phyloP scores from a whole-genome alignment of 2,329 filamentous ascomycete genomes.

The Lasiodiplodia gonubiensis region DNA sequence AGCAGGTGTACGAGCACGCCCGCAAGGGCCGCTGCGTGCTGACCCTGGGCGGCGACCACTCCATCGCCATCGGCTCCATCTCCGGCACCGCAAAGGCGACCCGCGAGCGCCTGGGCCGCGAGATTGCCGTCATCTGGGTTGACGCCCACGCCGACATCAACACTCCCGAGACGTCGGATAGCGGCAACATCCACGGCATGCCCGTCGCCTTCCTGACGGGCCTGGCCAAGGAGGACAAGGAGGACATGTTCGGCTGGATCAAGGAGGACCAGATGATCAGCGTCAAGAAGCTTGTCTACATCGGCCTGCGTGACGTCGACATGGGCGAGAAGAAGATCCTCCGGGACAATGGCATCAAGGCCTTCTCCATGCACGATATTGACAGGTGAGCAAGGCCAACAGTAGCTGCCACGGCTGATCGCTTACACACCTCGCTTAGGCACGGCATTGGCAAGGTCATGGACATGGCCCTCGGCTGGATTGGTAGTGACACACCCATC shows the following conservation, averaged over 20 bases:
- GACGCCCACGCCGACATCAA: conserved; percentile 99
- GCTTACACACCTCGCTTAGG: conserved; percentile 51
- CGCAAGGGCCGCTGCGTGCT: conserved; percentile 83
- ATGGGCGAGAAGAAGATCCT: conserved; percentile 91
- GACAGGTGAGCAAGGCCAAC: conserved; percentile 68
- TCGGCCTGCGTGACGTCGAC: conserved; percentile 92
- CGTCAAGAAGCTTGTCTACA: conserved; percentile 90
- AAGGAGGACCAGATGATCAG: conserved; percentile 72
- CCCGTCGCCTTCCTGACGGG: conserved; percentile 91
- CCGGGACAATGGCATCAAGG: conserved; percentile 86
- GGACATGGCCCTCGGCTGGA: conserved; percentile 97
- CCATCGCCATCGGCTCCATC: conserved; percentile 92
- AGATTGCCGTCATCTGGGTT: conserved; percentile 97
- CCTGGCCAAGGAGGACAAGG: conserved; percentile 74
- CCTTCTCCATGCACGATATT: conserved; percentile 98
- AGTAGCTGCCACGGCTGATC: not conserved
- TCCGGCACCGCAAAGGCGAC: conserved; percentile 85
- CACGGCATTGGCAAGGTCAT: conserved; percentile 95
- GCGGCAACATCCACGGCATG: conserved; percentile 98
- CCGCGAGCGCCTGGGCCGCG: conserved; percentile 78
- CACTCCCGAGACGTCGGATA: conserved; percentile 85
- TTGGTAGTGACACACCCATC: conserved; percentile 92
- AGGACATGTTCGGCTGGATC: conserved; percentile 91
- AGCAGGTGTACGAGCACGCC: conserved; percentile 88
- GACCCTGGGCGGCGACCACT: conserved; percentile 94